These are phyloP conservation scores for Rhizoclosmatium globosum DNA, from an alignment of 192 early-diverging fungal genomes.

Conservation along the genomic window DNA sequence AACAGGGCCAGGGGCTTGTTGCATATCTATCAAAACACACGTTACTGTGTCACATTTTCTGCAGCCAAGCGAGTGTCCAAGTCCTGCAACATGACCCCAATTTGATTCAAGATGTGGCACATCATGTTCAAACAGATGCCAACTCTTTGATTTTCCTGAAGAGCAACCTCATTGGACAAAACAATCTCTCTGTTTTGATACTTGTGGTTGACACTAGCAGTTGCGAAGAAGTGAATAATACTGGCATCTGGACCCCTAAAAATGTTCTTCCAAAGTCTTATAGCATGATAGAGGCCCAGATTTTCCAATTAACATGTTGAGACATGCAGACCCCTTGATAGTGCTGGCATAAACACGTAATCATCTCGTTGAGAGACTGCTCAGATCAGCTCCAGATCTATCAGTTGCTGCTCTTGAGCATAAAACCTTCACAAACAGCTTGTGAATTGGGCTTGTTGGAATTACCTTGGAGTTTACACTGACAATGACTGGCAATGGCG, in stretches of 20 bases:
- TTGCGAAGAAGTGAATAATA: not conserved
- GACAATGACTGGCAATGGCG: not conserved
- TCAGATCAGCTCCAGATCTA: not conserved
- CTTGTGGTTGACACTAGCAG: not conserved
- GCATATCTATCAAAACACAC: not conserved
- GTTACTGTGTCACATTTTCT: not conserved
- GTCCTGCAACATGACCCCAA: not conserved
- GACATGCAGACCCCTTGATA: not conserved
- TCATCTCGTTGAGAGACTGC: not conserved
- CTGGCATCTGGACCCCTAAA: not conserved
- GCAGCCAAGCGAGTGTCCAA: not conserved
- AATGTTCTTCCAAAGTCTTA: not conserved
- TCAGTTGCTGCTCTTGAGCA: not conserved
- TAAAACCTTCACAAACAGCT: not conserved
- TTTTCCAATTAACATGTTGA: not conserved
- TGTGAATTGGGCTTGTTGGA: not conserved
- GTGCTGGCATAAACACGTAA: not conserved
- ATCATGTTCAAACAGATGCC: not conserved
- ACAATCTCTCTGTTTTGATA: not conserved
- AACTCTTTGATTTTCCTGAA: not conserved
- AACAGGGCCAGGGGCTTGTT: not conserved
- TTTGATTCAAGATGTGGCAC: not conserved
- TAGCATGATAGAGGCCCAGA: not conserved
- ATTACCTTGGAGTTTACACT: not conserved
- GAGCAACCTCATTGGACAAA: not conserved